phyloP scores from a whole-genome alignment of 2,329 filamentous ascomycete genomes.

The Chaetothyriales sp. region DNA sequence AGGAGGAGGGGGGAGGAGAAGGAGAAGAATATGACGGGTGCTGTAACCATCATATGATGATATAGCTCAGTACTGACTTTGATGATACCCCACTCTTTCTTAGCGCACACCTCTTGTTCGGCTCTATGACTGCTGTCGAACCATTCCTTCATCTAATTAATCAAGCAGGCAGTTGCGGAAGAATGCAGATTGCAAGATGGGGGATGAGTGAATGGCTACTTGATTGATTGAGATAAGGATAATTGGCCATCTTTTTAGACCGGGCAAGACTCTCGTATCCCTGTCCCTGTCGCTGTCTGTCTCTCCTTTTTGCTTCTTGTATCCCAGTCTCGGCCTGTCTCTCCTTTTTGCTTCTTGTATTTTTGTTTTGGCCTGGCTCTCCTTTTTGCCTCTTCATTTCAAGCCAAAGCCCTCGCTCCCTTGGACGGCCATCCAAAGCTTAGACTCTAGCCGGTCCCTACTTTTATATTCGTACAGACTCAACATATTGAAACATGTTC shows the following conservation, averaged over 20 bases:
- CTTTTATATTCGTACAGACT: constrained; percentile 60
- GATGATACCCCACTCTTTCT: too few species aligned
- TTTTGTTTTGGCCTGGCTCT: too few species aligned
- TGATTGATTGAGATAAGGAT: neutral
- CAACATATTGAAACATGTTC: constrained; percentile 83
- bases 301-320: too few species aligned
- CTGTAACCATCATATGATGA: too few species aligned
- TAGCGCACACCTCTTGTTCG: too few species aligned
- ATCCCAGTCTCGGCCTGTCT: too few species aligned
- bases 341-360: neutral
- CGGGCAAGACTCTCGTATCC: neutral
- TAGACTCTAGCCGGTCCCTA: constrained; percentile 52
- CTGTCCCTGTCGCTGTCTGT: neutral
- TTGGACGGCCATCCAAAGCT: constrained; percentile 73
- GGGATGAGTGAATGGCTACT: neutral
- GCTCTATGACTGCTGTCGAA: too few species aligned
- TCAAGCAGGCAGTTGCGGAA: too few species aligned
- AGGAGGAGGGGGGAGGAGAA: too few species aligned
- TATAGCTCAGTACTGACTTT: too few species aligned
- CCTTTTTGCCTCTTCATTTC: constrained; percentile 39
- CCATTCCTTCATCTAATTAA: too few species aligned
- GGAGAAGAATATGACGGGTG: too few species aligned
- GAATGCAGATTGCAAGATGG: neutral
- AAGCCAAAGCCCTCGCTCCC: constrained; percentile 88
- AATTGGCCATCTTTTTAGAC: neutral